Base-by-base conservation (phyloP, 306 rosid species). In the Astragalus membranaceus region DNA sequence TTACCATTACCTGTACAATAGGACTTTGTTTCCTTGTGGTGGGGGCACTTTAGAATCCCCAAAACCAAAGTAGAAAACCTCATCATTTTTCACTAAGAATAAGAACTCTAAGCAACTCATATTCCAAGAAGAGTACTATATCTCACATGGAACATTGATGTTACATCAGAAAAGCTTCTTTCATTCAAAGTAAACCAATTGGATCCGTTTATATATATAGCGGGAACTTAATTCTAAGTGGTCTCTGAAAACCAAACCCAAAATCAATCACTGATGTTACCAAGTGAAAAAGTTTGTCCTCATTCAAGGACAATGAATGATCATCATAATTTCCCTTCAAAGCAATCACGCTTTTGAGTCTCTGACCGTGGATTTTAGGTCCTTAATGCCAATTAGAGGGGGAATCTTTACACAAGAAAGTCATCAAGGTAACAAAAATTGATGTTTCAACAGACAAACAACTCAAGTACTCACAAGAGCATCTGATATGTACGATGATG, bases 361-460 rank as follows among this genome's bases (percentile, higher is more conserved):
- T 69, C 72, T 81, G 81, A 76, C 78, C 75, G 56, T 44, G 67
- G 59, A 60, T 51, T 76, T 70, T 53, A 47, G 29, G 77, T 64
- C 72, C 41, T 33, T 60, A 10, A 29, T 70, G 32, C 53, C 35
- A 70, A 26, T 56, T 64, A 59, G 57, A 42, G 57, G 43, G 72
- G 66, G 57, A 76, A 71, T 80, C 73, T 74, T 60, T 2, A 47
- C 73, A 54, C 54, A 61, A 44, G 49, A 73, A 67, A 60, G 14
- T 51, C 16, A 60, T 1, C 51, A 8, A 50, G 6, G 75, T 62
- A 15, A 37, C 75, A 57, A 58, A 13, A 60, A 43, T 7, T 44
- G 49, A 56, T 57, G 62, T 48, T 47, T 56, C 7, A 17, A 66
- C 12, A 3, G 15, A 71, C 58, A 73, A 68, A 66, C 70, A 58